phyloP scores from a whole-genome alignment of 164 flowering plant species.

The Annona cherimola region DNA sequence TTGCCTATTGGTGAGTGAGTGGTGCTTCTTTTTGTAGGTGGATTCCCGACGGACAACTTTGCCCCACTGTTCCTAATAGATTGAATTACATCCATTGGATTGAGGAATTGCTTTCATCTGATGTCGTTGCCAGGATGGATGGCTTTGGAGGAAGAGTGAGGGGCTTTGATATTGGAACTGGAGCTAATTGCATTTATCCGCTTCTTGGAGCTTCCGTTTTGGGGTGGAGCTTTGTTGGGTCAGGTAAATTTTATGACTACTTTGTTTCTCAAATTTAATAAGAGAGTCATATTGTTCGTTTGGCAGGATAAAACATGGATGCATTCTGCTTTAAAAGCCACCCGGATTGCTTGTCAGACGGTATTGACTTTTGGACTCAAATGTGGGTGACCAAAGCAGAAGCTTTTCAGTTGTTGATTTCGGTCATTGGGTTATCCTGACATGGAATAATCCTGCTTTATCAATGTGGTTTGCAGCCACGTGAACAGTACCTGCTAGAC shows the following conservation, averaged over 20 bases:
- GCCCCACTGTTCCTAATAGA: slow-evolving; percentile 94
- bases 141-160: slow-evolving; percentile 31
- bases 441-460: no score
- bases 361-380: background rate
- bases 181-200: slow-evolving; percentile 95
- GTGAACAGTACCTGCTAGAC: background rate
- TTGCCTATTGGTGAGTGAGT: background rate
- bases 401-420: background rate
- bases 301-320: background rate
- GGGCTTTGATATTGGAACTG: slow-evolving; percentile 95
- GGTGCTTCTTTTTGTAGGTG: slow-evolving; percentile 45
- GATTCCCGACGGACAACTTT: slow-evolving; percentile 98
- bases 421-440: no score
- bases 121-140: slow-evolving; percentile 37
- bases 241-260: slow-evolving; percentile 40
- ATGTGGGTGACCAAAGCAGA: background rate
- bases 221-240: slow-evolving; percentile 95
- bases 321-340: background rate
- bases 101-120: slow-evolving; percentile 73
- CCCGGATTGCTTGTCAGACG: background rate
- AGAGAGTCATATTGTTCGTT: background rate
- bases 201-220: slow-evolving; percentile 89
- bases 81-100: slow-evolving; percentile 96
- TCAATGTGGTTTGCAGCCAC: no score
- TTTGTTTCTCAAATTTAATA: background rate